Conservation (phyloP, 805 yeast species). For the Wickerhamomyces hampshirensis region DNA sequence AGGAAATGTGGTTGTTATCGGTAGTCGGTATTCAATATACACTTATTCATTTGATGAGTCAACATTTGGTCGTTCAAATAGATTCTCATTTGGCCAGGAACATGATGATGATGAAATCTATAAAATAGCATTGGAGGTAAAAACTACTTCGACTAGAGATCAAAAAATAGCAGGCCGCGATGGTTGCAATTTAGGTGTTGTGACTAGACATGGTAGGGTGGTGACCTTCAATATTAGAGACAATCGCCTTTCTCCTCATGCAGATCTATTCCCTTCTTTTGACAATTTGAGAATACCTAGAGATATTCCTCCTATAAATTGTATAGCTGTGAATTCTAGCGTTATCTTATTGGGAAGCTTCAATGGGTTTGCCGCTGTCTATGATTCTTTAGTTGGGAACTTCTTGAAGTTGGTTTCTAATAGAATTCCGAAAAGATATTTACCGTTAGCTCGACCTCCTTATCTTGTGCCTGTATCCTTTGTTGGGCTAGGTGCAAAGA, state of each 20-base stretch:
- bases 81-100: slow-evolving; percentile 1
- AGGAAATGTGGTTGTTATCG: slow-evolving; percentile 14
- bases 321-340: slow-evolving; percentile 19
- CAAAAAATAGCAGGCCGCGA: slow-evolving; percentile 22
- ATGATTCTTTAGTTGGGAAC: slow-evolving; percentile 20
- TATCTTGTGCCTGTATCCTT: slow-evolving; percentile 13
- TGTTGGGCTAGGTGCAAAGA: slow-evolving; percentile 10
- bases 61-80: slow-evolving; percentile 10
- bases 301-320: slow-evolving; percentile 14
- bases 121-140: slow-evolving; percentile 14
- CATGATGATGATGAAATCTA: slow-evolving; percentile 16
- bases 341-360: slow-evolving; percentile 20
- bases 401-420: slow-evolving; percentile 12
- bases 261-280: slow-evolving; percentile 10
- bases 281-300: slow-evolving; percentile 14
- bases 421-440: slow-evolving; percentile 16
- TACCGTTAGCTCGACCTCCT: slow-evolving; percentile 8
- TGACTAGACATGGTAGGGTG: slow-evolving; percentile 9
- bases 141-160: slow-evolving; percentile 3
- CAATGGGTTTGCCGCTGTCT: slow-evolving; percentile 22
- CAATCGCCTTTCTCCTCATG: not conserved
- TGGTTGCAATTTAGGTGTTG: slow-evolving; percentile 22
- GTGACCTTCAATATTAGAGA: slow-evolving; percentile 16
- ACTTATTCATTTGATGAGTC: slow-evolving; percentile 10
- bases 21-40: slow-evolving; percentile 3